Base-by-base conservation (phyloP, 1,139 yeast species). In the Suzukiozyma palmioleophila region DNA sequence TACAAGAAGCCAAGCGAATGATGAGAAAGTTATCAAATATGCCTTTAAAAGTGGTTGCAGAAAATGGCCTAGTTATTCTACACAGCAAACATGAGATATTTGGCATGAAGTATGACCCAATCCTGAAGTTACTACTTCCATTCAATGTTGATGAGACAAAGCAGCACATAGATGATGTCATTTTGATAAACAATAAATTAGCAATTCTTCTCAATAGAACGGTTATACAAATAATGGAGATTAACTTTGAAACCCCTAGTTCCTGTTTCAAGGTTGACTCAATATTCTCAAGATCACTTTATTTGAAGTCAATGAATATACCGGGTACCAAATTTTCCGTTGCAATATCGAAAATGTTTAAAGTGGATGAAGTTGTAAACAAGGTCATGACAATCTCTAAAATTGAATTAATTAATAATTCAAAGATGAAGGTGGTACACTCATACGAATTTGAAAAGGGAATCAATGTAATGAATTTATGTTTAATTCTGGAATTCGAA, bases 401-500 rank as follows among this genome's bases (percentile, higher is more conserved):
- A 48, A 35, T 62, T 15, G 52, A 51, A 25, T 41, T 62, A 28
- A 39, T 59, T 8, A 49, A 55, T 31, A 37, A 37, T 8, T 28
- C 29, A 1, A 38, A 39, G 3, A 49, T 57, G 57, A 36, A 38
- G 8, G 33, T 39, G 7, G 21, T 56, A 1, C 34, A 47, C 29
- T 38, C 35, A 3, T 45, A 40, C 22, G 38, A 47, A 28, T 50
- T 46, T 35, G 25, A 40, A 9, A 34, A 36, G 1, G 47, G 48
- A 1, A 32, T 42, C 3, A 62, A 59, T 33, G 42, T 56, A 22
- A 49, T 55, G 8, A 65, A 60, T 41, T 35, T 58, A 8, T 47
- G 55, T 29, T 24, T 37, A 35, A 14, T 42, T 18, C 36, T 43
- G 8, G 22, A 33, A 7, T 13, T 33, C 7, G 30, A 33, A 11